Base-by-base conservation (phyloP, 2,329 filamentous ascomycete genomes). In the Talaromyces sp. region DNA sequence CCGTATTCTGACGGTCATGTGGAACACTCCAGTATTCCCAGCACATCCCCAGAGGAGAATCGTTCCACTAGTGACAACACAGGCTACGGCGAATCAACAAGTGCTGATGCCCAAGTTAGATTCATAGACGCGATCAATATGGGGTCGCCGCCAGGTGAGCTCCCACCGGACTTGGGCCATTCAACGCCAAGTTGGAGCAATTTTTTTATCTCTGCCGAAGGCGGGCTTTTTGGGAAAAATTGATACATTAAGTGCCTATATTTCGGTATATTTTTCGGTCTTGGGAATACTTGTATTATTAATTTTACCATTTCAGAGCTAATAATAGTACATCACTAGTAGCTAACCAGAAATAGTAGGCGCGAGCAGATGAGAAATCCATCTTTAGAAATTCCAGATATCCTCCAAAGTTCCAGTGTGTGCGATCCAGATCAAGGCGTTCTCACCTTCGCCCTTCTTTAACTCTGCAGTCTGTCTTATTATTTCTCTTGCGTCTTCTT, bases 401-500 rank as follows among this genome's bases (percentile, higher is more conserved):
- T 60, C 58, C 36, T 60, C 58, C 30, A 60, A 14, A 44, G 36
- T 18, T 33, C 16, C 27, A 7, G 58, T 23, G 12, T 60, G 58
- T 14, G 58, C 58, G 36, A 50, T n/a, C 52, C 58, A 60, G 10
- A 60, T 60, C 30, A 60, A 34, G 28, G n/a, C 58, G 34, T 60
- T 23, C 16, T 60, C 42, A 1, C 58, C 58, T 36, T 60, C 58
- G 4, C 58, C 57, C 16, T 34, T 60, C 28, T 56, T 56, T 14
- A 60, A 47, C 30, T 60, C 58, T 0, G 58, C 52, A 3, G 52
- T 47, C 27, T 60, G 58, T 31, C 28, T 60, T 18, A 60, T 60
- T 7, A 56, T 60, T 27, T 60, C 18, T n/a, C 58, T 60, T 34
- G 58, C 58, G 9, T 34, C 51, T 8, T 55, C 36, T 31, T 60